Evolutionary conservation across 805 yeast genomes (phyloP), one percentile per base, ranked within the genome.

Genomic region (Kazachstania psychrophila): DNA sequence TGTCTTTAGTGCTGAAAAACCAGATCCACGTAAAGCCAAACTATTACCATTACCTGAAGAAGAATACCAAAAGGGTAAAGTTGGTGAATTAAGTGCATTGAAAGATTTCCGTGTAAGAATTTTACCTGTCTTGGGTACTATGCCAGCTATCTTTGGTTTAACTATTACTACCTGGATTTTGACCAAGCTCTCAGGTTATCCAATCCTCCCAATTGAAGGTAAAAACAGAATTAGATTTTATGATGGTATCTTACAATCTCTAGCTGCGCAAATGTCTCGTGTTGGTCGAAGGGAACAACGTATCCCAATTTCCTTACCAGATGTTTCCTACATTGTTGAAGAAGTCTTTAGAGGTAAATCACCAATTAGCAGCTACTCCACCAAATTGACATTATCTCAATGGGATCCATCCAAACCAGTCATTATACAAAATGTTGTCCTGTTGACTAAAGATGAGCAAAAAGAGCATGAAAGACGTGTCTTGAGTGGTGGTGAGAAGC

Each of bases 131-230:
- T 64, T 92, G 44, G 97, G 98, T 3, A 85, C 98, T 0, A 77
- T 92, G 80, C 99, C 99, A 1, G 96, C 92, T 8, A 80, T 89
- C 61, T 92, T 92, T 64, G 99, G 97, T 1, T 69, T 92, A 33
- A 75, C 95, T 0, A 72, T 89, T 39, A 94, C 95, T 3, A 81
- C 96, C 0, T 79, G 84, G 62, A 65, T 92, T 16, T 61, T 92
- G 24, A 82, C 94, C 2, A 62, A 71, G 3, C 76, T 86, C 7
- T 77, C 95, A 1, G 96, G 92, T 1, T 92, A 92, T 56, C 92
- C 94, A 17, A 75, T 80, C 36, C 96, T 89, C 44, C 92, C 95
- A 34, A 74, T 85, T 29, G 95, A 86, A 47, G 95, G 95, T 7
- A 87, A 86, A 56, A 83, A 83, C 56, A 72, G 97, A 50, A 74